Evolutionary conservation across 2,329 filamentous ascomycete species (phyloP).

Genomic region (Cylindrodendrum hubeiense): DNA sequence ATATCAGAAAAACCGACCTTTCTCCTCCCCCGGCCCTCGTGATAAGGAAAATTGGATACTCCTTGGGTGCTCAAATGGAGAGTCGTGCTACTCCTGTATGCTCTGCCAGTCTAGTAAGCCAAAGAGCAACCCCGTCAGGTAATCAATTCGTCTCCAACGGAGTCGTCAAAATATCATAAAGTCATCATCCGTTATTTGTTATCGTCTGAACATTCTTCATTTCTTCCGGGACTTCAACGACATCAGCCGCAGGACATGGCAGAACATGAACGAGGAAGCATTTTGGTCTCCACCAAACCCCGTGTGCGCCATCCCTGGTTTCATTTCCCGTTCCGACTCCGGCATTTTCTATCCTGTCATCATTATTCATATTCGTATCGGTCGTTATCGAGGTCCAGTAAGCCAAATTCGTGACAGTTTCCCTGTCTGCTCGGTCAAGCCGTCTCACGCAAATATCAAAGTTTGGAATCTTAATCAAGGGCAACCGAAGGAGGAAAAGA

Average conservation of each 20-base stretch:
- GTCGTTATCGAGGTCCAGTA: not conserved
- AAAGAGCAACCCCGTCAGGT: not conserved
- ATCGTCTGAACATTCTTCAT: not conserved
- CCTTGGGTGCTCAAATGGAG: too few relatives aligned
- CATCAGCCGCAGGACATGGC: not conserved
- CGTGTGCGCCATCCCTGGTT: too few relatives aligned
- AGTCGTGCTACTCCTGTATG: too few relatives aligned
- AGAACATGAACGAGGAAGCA: not conserved
- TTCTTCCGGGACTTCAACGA: not conserved
- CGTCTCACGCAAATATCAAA: not conserved
- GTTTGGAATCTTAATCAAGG: not conserved
- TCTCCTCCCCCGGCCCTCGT: too few relatives aligned
- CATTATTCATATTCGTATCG: not conserved
- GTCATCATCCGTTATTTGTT: not conserved
- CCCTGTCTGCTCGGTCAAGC: not conserved
- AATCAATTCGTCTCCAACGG: too few relatives aligned
- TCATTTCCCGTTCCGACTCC: not conserved
- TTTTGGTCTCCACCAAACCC: not conserved
- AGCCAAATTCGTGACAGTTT: not conserved
- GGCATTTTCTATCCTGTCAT: too few relatives aligned
- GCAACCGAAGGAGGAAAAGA: not conserved
- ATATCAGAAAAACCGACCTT: too few relatives aligned
- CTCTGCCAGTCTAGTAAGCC: not conserved
- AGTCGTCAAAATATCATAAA: not conserved
- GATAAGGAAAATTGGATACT: too few relatives aligned